Conservation (phyloP, 2,329 filamentous ascomycete genomes). For the Aspergillus tubingensis region DNA sequence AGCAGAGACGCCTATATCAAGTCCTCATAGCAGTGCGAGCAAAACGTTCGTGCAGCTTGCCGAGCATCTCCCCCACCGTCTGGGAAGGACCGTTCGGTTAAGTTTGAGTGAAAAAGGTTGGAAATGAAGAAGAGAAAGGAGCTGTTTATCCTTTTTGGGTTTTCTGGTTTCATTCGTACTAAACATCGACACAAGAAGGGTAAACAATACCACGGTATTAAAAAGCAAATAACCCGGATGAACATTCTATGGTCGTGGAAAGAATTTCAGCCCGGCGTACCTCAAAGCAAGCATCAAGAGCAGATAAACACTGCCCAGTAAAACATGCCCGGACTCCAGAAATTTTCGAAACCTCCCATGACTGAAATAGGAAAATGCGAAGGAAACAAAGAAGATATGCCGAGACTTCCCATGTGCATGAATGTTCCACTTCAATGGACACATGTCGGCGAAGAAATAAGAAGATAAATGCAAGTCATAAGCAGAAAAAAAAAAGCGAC, state of each 20-base stretch:
- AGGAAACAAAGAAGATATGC: constrained; percentile 15
- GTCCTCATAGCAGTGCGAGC: constrained; percentile 9
- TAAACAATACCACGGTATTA: constrained; percentile 26
- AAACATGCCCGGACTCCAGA: constrained; percentile 41
- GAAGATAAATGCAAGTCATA: constrained; percentile 25
- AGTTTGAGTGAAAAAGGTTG: constrained; percentile 6
- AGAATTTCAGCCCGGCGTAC: constrained; percentile 31
- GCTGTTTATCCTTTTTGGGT: constrained; percentile 22
- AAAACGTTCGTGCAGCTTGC: constrained; percentile 1
- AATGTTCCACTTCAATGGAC: constrained; percentile 26
- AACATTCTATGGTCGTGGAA: constrained; percentile 38
- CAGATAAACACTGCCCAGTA: constrained; percentile 32
- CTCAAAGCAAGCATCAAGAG: constrained; percentile 32
- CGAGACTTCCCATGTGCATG: constrained; percentile 30
- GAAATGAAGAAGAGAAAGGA: background rate
- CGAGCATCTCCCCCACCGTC: constrained; percentile 16
- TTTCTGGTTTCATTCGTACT: constrained; percentile 33
- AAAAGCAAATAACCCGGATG: constrained; percentile 21
- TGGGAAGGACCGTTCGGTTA: constrained; percentile 6
- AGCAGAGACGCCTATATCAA: background rate
- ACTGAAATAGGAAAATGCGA: constrained; percentile 25
- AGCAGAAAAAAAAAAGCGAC: constrained; percentile 12
- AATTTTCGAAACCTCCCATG: constrained; percentile 35
- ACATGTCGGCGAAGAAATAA: constrained; percentile 23
- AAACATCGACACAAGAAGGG: constrained; percentile 24